phyloP scores from a whole-genome alignment of 1,284 basidiomycete genomes.

The Xerocomus nothofagi region DNA sequence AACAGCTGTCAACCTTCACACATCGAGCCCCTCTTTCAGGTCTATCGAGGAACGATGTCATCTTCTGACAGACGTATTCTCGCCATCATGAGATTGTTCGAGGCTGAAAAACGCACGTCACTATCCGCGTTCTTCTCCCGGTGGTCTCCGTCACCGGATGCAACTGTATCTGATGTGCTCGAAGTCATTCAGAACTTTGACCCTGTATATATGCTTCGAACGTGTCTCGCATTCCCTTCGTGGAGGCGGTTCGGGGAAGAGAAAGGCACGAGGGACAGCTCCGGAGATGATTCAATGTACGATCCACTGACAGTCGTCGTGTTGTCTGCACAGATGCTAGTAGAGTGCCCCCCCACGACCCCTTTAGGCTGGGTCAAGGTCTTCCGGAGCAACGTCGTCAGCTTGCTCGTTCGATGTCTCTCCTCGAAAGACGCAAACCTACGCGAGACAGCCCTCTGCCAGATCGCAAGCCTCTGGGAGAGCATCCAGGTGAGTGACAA shows the following conservation, averaged over 20 bases:
- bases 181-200: conserved; percentile 76
- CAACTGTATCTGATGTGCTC: conserved; percentile 47
- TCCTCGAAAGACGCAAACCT: conserved; percentile 66
- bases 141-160: conserved; percentile 57
- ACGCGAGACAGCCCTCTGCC: conserved; percentile 56
- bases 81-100: conserved; percentile 77
- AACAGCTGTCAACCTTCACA: conserved; percentile 85
- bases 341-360: conserved; percentile 55
- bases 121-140: conserved; percentile 56
- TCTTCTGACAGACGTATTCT: conserved; percentile 66
- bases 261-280: conserved; percentile 18
- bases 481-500: conserved; percentile 50
- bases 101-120: conserved; percentile 67
- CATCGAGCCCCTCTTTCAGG: conserved; percentile 67
- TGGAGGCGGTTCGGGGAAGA: conserved; percentile 50
- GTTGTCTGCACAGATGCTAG: conserved; percentile 64
- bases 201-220: conserved; percentile 64
- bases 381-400: conserved; percentile 78
- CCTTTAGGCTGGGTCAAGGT: conserved; percentile 75
- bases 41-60: conserved; percentile 76
- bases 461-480: conserved; percentile 55
- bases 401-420: conserved; percentile 72
- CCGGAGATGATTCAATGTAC: conserved; percentile 54
- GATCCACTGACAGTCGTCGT: conserved; percentile 82
- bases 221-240: conserved; percentile 72